Evolutionary conservation across 2,329 filamentous ascomycete species (phyloP).

Genomic region (Hymenoscyphus infarciens): DNA sequence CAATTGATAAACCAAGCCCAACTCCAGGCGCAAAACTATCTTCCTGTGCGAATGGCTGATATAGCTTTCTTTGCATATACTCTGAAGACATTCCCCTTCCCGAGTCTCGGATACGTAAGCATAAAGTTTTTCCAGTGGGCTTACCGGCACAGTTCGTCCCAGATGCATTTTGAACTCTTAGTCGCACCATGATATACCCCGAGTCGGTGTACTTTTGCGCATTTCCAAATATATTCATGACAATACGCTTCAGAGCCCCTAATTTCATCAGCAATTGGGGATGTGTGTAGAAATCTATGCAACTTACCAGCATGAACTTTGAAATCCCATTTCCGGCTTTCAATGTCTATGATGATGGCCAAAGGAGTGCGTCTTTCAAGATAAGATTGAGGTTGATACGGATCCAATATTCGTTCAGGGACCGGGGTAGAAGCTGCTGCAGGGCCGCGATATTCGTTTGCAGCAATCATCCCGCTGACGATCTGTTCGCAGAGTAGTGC

Average conservation of each 20-base stretch:
- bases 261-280: not conserved
- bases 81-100: conserved; percentile 61
- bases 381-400: conserved; percentile 2
- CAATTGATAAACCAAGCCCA: conserved; percentile 50
- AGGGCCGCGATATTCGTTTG: conserved; percentile 22
- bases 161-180: conserved; percentile 42
- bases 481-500: conserved; percentile 32
- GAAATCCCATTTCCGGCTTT: conserved; percentile 48
- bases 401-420: not conserved
- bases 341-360: conserved; percentile 42
- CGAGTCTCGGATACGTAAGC: conserved; percentile 48
- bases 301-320: conserved; percentile 48
- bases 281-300: not conserved
- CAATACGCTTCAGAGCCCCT: conserved; percentile 44
- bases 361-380: conserved; percentile 39
- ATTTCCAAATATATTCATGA: conserved; percentile 60
- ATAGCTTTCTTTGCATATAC: conserved; percentile 54
- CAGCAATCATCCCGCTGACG: conserved; percentile 33
- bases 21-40: conserved; percentile 51
- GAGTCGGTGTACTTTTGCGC: conserved; percentile 56
- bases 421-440: not conserved
- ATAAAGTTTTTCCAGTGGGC: conserved; percentile 8
- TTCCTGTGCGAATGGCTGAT: conserved; percentile 59
- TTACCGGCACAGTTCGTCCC: conserved; percentile 2
- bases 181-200: conserved; percentile 36